These are phyloP conservation scores for Thalassiosira mediterranea DNA, from an alignment of 352 stramenopile species.

Conservation along the genomic window DNA sequence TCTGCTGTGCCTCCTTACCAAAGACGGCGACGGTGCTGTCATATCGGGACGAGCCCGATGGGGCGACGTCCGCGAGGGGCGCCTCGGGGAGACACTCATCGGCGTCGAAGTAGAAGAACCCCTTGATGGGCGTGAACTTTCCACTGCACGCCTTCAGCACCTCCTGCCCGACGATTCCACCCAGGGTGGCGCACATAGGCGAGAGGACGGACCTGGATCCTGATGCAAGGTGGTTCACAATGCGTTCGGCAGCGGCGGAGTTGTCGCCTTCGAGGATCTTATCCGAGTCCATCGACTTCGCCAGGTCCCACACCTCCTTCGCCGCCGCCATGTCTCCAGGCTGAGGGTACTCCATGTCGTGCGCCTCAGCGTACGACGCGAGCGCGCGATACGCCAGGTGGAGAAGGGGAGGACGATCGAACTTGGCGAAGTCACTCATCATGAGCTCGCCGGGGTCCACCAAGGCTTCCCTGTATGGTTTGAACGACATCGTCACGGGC, in stretches of 20 bases:
- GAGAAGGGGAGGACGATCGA: slow-evolving; percentile 87
- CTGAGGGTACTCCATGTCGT: slow-evolving; percentile 83
- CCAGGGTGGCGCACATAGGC: slow-evolving; percentile 96
- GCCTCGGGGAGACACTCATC: slow-evolving; percentile 94
- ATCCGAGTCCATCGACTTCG: slow-evolving; percentile 85
- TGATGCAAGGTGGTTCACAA: slow-evolving; percentile 85
- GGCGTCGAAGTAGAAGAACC: slow-evolving; percentile 99
- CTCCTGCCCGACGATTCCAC: slow-evolving; percentile 96
- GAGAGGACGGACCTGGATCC: slow-evolving; percentile 90
- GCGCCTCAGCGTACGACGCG: slow-evolving; percentile 71
- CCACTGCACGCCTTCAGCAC: slow-evolving; percentile 98
- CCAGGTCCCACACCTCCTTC: slow-evolving; percentile 87
- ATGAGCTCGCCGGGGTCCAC: slow-evolving; percentile 93
- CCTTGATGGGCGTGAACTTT: slow-evolving; percentile 98
- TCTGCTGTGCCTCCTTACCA: slow-evolving; percentile 76
- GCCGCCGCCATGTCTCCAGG: slow-evolving; percentile 88
- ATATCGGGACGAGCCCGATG: slow-evolving; percentile 66
- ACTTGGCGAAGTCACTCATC: slow-evolving; percentile 97
- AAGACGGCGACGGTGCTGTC: slow-evolving; percentile 81
- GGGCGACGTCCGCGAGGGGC: slow-evolving; percentile 65
- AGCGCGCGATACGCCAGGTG: slow-evolving; percentile 80
- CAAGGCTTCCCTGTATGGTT: slow-evolving; percentile 88
- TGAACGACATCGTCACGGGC: slow-evolving; percentile 92
- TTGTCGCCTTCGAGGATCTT: slow-evolving; percentile 84
- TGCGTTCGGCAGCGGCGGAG: slow-evolving; percentile 58